Percentiles rank a stretch among this genome's conserved stretches.
These are phyloP conservation scores for Elongisporangium anandrum DNA, from an alignment of 352 stramenopile species.

Conservation along the genomic window DNA sequence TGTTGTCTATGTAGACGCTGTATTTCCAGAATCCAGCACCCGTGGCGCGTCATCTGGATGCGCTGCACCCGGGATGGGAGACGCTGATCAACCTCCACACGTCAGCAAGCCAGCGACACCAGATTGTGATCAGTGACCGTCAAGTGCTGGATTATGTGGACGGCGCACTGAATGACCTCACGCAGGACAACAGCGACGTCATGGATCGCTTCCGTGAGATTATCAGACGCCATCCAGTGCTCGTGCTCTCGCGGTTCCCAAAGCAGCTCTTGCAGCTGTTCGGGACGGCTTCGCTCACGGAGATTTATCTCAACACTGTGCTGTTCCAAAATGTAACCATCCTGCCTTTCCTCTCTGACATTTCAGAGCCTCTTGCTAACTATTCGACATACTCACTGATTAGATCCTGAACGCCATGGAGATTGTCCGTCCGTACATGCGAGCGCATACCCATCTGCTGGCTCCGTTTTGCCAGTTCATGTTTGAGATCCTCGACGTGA, in stretches of 20 bases:
- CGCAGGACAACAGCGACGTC: slow-evolving; percentile 31
- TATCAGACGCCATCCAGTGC: slow-evolving; percentile 40
- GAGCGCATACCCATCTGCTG: slow-evolving; percentile 24
- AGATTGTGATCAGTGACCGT: slow-evolving; percentile 14
- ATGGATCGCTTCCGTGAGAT: slow-evolving; percentile 65
- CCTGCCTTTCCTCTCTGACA: neutral
- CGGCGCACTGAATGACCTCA: slow-evolving; percentile 39
- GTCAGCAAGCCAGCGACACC: slow-evolving; percentile 4
- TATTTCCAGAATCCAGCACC: slow-evolving; percentile 61
- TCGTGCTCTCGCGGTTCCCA: slow-evolving; percentile 51
- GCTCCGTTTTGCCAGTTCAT: slow-evolving; percentile 43
- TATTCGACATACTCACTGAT: neutral
- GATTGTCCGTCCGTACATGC: slow-evolving; percentile 37
- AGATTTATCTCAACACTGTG: slow-evolving; percentile 59
- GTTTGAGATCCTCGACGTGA: slow-evolving; percentile 65
- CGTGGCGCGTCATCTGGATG: slow-evolving; percentile 37
- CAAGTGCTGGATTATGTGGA: slow-evolving; percentile 35
- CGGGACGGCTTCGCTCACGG: slow-evolving; percentile 53
- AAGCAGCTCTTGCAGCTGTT: slow-evolving; percentile 47
- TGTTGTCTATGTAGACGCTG: slow-evolving; percentile 25
- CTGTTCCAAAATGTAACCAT: slow-evolving; percentile 51
- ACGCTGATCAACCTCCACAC: slow-evolving; percentile 30
- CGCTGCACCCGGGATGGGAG: slow-evolving; percentile 54
- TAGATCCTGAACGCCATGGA: slow-evolving; percentile 63
- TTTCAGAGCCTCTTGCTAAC: neutral